Evolutionary conservation across 371 early-diverging fungal genomes (phyloP), one percentile per base, ranked within the genome.

Genomic region (Lichtheimia ramosa): DNA sequence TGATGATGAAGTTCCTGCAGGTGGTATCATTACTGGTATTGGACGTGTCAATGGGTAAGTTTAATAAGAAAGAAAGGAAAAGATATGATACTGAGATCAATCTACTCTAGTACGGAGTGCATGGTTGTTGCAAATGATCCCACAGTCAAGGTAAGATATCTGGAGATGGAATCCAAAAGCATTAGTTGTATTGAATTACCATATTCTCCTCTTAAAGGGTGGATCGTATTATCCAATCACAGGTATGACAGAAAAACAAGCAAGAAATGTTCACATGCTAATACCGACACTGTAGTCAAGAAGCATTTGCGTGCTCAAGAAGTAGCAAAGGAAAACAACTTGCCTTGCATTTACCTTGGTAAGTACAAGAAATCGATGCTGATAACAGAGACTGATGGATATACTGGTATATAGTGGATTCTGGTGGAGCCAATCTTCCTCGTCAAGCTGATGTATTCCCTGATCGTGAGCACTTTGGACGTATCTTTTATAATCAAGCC

Each of bases 221-320:
- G 99, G 99, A 52, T 92, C 97, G 48, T 98, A 98, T 79, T 98
- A 95, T 69, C 99, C 99, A 18, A 92, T 94, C 56, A 92, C 95
- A 54, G 74, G 89, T 87, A 75, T 46, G 46, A 46, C 15, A 7
- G 16, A 6, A 16, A 46, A 39, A 28, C 3, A 23, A 24, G 34
- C 24, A 52, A 24, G 40, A 13, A 6, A 27, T 15, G 3, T 13
- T 10, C 20, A 46, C n/a, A 46, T 4, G 16, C 16, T 46, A 46
- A 34, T 8, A 2, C 4, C 1, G 16, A 51, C 12, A 27, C 42
- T 27, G 70, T 80, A 69, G 97, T 96, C 58, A 95, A 95, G 82
- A 98, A 98, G 86, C 98, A 98, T 74, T 74, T 98, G 63, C 86
- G 99, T 28, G 99, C 99, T 18, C 98, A 98, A 75, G 99, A 98